phyloP scores from a whole-genome alignment of 2,329 filamentous ascomycete species.

The Neofusicoccum umdonicola region DNA sequence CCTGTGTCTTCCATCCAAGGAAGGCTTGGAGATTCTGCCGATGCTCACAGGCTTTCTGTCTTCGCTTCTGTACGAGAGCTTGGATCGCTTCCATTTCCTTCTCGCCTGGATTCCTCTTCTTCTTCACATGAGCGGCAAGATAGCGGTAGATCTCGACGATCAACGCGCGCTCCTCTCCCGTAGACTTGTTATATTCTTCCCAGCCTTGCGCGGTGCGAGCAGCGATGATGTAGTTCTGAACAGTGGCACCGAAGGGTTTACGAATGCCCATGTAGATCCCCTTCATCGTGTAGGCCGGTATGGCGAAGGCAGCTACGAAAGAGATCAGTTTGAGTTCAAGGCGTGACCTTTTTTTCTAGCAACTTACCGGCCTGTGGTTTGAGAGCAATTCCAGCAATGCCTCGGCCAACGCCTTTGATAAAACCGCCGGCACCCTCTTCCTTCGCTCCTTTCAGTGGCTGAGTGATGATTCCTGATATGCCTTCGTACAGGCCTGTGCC shows the following conservation, averaged over 20 bases:
- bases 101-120: constrained; percentile 50
- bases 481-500: constrained; percentile 78
- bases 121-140: constrained; percentile 58
- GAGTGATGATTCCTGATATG: constrained; percentile 74
- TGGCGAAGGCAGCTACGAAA: constrained; percentile 37
- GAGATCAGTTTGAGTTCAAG: background rate
- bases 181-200: constrained; percentile 59
- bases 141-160: constrained; percentile 66
- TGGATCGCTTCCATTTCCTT: constrained; percentile 51
- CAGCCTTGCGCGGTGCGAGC: constrained; percentile 74
- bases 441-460: constrained; percentile 68
- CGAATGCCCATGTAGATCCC: constrained; percentile 76
- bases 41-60: constrained; percentile 18
- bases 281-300: constrained; percentile 80
- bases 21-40: constrained; percentile 22
- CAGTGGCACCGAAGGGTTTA: constrained; percentile 66
- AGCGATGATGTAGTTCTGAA: constrained; percentile 76
- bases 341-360: too few relatives aligned
- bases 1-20: background rate
- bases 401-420: constrained; percentile 78
- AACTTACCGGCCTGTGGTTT: constrained; percentile 70
- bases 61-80: constrained; percentile 38
- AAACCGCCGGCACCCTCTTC: constrained; percentile 66
- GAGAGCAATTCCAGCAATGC: constrained; percentile 74
- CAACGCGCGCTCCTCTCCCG: constrained; percentile 59